Evolutionary conservation across 805 yeast species (phyloP).

Genomic region (Candida nanaspora): DNA sequence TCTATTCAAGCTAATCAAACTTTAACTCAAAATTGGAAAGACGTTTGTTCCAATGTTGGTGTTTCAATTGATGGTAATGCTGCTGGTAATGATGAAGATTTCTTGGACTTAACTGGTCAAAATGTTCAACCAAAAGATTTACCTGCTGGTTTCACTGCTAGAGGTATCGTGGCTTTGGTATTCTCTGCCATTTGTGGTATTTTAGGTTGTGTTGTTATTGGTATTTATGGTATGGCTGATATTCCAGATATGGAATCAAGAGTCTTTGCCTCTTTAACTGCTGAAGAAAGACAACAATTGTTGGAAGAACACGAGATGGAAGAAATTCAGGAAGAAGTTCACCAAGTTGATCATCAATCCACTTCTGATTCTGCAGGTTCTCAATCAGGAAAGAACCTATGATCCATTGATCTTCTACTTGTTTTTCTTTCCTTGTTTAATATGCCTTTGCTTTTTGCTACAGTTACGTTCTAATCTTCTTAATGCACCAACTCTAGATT

Average conservation of each 20-base stretch:
- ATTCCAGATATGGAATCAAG: slow-evolving; percentile 59
- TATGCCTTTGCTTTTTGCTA: no score
- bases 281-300: slow-evolving; percentile 29
- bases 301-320: slow-evolving; percentile 8
- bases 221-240: slow-evolving; percentile 82
- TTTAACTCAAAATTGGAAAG: slow-evolving; percentile 52
- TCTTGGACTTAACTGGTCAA: slow-evolving; percentile 66
- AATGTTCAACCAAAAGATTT: slow-evolving; percentile 58
- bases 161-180: slow-evolving; percentile 90
- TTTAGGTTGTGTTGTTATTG: slow-evolving; percentile 70
- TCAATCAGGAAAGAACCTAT: background rate
- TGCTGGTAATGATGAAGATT: slow-evolving; percentile 67
- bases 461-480: no score
- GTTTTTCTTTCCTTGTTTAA: no score
- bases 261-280: slow-evolving; percentile 48
- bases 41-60: slow-evolving; percentile 52
- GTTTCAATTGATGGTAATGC: slow-evolving; percentile 71
- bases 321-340: slow-evolving; percentile 5
- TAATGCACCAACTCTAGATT: no score
- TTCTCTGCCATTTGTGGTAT: slow-evolving; percentile 85
- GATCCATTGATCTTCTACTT: no score
- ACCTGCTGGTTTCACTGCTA: slow-evolving; percentile 89
- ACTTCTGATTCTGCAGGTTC: background rate
- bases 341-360: slow-evolving; percentile 1
- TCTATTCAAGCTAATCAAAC: slow-evolving; percentile 55